Evolutionary conservation across 495 filamentous ascomycete genomes (phyloP).

Genomic region (Tuber magnatum): DNA sequence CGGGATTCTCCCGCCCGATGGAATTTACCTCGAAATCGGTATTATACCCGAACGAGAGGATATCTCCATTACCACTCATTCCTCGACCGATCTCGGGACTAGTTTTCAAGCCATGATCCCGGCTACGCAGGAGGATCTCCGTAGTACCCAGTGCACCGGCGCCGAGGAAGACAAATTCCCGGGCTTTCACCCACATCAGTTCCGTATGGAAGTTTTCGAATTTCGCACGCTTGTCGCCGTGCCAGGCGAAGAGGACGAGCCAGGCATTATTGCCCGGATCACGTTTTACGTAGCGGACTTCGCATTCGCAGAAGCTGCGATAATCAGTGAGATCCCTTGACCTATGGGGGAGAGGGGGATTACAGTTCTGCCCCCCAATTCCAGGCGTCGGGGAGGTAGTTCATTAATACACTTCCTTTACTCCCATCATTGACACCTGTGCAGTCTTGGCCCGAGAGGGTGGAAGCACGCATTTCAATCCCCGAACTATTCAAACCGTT

Average conservation of each 20-base stretch:
- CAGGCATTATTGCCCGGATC: conserved; percentile 50
- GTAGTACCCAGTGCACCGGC: conserved; percentile 58
- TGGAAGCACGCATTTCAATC: conserved; percentile 56
- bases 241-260: conserved; percentile 59
- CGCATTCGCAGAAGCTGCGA: conserved; percentile 57
- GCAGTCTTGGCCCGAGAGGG: conserved; percentile 54
- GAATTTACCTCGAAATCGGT: conserved; percentile 50
- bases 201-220: conserved; percentile 56
- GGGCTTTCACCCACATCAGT: conserved; percentile 62
- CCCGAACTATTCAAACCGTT: conserved; percentile 56
- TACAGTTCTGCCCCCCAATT: conserved; percentile 65
- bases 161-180: conserved; percentile 55
- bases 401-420: conserved; percentile 59
- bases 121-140: conserved; percentile 60
- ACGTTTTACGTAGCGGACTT: conserved; percentile 59
- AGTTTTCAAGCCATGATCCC: conserved; percentile 52
- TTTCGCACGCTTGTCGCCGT: conserved; percentile 51
- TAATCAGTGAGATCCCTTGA: background rate
- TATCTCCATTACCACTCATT: conserved; percentile 64
- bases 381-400: conserved; percentile 65
- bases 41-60: conserved; percentile 55
- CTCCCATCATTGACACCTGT: conserved; percentile 63
- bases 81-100: conserved; percentile 54
- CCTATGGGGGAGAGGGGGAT: background rate
- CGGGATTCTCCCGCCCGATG: conserved; percentile 48